phyloP scores from a whole-genome alignment of 805 yeast species.

The Saccharomycopsis guyanensis region DNA sequence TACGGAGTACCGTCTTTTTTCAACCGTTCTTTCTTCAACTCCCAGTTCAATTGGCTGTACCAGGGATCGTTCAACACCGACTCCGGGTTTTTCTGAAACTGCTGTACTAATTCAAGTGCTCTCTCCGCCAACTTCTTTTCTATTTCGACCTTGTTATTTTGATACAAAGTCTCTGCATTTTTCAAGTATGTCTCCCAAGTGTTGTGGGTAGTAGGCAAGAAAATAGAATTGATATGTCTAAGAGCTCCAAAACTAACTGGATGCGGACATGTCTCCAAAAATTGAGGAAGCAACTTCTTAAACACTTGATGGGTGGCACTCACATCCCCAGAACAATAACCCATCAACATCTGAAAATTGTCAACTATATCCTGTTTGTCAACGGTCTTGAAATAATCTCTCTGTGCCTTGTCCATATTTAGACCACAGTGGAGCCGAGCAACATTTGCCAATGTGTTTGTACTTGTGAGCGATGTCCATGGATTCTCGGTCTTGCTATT shows the following conservation, averaged over 20 bases:
- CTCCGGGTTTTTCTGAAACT: slow-evolving; percentile 34
- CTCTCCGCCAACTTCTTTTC: slow-evolving; percentile 49
- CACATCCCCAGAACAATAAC: slow-evolving; percentile 85
- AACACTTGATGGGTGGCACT: slow-evolving; percentile 65
- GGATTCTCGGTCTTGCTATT: slow-evolving; percentile 53
- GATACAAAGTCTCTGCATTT: slow-evolving; percentile 60
- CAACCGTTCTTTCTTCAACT: slow-evolving; percentile 45
- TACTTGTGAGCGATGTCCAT: slow-evolving; percentile 72
- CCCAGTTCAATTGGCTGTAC: slow-evolving; percentile 89
- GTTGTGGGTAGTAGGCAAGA: slow-evolving; percentile 64
- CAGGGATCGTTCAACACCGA: slow-evolving; percentile 68
- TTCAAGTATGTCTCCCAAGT: slow-evolving; percentile 69
- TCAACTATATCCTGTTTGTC: slow-evolving; percentile 47
- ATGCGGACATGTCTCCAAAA: slow-evolving; percentile 68
- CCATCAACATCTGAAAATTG: slow-evolving; percentile 53
- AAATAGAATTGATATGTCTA: slow-evolving; percentile 59
- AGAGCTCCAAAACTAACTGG: slow-evolving; percentile 92
- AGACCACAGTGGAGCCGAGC: slow-evolving; percentile 72
- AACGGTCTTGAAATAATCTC: slow-evolving; percentile 55
- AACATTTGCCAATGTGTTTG: slow-evolving; percentile 74
- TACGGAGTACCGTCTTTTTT: slow-evolving; percentile 64
- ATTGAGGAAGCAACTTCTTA: slow-evolving; percentile 60
- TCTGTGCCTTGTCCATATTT: slow-evolving; percentile 52
- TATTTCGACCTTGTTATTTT: slow-evolving; percentile 48
- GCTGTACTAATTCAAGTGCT: slow-evolving; percentile 49